phyloP scores from a whole-genome alignment of 331 rosid species.

The Malus hybrid region DNA sequence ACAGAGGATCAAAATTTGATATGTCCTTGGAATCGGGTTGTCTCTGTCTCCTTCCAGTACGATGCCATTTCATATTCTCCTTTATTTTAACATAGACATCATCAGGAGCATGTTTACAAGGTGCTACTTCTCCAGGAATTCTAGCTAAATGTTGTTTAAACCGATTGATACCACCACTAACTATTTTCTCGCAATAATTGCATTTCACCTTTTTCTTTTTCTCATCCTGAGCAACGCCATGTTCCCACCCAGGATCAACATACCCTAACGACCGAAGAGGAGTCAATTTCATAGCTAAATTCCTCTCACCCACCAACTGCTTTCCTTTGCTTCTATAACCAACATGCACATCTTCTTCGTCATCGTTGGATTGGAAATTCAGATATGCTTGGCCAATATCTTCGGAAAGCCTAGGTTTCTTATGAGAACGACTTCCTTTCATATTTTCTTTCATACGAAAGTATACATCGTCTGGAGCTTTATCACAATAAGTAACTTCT shows the following conservation, averaged over 20 bases:
- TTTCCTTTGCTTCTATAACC: slow-evolving; percentile 80
- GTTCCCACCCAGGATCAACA: slow-evolving; percentile 98
- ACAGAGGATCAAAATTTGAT: slow-evolving; percentile 49
- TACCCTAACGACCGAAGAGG: slow-evolving; percentile 88
- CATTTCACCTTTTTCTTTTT: slow-evolving; percentile 96
- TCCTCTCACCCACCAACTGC: slow-evolving; percentile 63
- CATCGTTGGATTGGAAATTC: slow-evolving; percentile 65
- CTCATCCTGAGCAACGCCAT: slow-evolving; percentile 95
- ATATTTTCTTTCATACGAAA: slow-evolving; percentile 80
- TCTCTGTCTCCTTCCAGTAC: slow-evolving; percentile 85
- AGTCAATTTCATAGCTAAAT: slow-evolving; percentile 40
- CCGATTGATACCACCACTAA: slow-evolving; percentile 94
- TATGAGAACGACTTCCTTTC: slow-evolving; percentile 76
- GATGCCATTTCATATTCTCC: slow-evolving; percentile 99
- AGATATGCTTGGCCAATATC: slow-evolving; percentile 59
- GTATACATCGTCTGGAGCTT: slow-evolving; percentile 92
- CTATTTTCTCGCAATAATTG: slow-evolving; percentile 84
- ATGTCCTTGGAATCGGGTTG: slow-evolving; percentile 57
- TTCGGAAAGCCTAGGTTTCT: slow-evolving; percentile 60
- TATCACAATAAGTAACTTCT: slow-evolving; percentile 88
- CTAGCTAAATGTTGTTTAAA: slow-evolving; percentile 96
- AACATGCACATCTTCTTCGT: slow-evolving; percentile 61
- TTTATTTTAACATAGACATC: slow-evolving; percentile 80
- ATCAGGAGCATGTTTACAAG: slow-evolving; percentile 90
- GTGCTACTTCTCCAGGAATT: slow-evolving; percentile 98